These are phyloP conservation scores for Claviceps humidiphila DNA, from an alignment of 2,329 filamentous ascomycete species.

Conservation along the genomic window DNA sequence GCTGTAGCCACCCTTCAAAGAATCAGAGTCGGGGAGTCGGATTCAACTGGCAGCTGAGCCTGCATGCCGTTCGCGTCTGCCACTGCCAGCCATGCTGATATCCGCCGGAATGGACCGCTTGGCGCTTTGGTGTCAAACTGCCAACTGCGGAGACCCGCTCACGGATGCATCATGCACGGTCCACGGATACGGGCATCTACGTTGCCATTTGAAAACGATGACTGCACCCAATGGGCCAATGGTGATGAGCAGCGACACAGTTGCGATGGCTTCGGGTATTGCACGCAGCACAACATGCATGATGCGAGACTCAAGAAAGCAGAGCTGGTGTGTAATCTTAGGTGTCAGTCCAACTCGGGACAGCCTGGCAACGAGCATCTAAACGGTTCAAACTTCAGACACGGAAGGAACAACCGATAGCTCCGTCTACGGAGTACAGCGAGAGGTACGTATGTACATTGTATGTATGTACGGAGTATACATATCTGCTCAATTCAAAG, in stretches of 20 bases:
- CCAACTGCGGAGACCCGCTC: too few species aligned
- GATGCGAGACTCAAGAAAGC: not conserved
- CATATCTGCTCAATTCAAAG: too few species aligned
- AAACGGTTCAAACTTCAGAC: not conserved
- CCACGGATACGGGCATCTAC: too few species aligned
- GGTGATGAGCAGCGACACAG: not conserved
- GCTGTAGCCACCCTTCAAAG: not conserved
- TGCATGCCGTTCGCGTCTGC: not conserved
- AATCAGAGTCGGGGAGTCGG: not conserved
- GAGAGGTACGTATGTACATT: too few species aligned
- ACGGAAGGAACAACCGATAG: not conserved
- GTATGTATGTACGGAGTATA: too few species aligned
- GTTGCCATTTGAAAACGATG: too few species aligned
- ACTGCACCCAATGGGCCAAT: not conserved
- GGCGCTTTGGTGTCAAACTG: too few species aligned
- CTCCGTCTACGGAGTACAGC: not conserved
- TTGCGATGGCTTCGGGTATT: not conserved
- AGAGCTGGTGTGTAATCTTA: not conserved
- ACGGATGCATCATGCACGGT: too few species aligned
- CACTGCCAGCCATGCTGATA: not conserved
- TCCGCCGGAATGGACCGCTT: not conserved
- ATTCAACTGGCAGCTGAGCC: not conserved
- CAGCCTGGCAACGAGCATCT: too few species aligned
- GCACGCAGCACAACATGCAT: too few species aligned
- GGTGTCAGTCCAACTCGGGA: not conserved